Conservation (phyloP, 176 grass and related monocot species). For the Tuctoria greenei region DNA sequence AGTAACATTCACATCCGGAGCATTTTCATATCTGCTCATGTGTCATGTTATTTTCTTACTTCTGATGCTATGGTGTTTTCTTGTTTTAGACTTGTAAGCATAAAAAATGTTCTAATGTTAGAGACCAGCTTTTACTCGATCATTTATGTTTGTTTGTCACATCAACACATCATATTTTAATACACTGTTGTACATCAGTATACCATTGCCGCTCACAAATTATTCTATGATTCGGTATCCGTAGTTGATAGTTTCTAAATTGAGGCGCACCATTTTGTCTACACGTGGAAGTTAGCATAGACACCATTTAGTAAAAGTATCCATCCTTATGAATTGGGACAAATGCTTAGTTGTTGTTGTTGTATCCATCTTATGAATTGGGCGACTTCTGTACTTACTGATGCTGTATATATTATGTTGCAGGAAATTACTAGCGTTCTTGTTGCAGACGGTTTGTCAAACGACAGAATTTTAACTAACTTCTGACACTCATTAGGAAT, state of each 20-base stretch:
- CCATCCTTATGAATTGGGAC: too few species aligned
- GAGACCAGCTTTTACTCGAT: neutral
- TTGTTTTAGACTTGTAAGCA: neutral
- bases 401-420: conserved; percentile 20
- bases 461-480: conserved; percentile 74
- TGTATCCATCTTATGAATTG: conserved; percentile 6
- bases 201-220: neutral
- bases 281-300: neutral
- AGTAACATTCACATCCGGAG: neutral
- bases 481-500: conserved; percentile 40
- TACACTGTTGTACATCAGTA: neutral
- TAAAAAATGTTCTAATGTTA: neutral
- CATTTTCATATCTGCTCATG: neutral
- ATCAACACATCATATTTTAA: neutral
- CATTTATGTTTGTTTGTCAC: neutral
- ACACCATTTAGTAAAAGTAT: neutral
- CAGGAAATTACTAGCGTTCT: conserved; percentile 79
- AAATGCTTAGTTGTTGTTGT: too few species aligned
- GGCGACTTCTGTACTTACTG: neutral
- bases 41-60: conserved; percentile 2
- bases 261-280: conserved; percentile 2
- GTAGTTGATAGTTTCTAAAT: neutral
- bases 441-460: conserved; percentile 64
- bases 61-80: neutral
- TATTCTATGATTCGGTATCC: neutral